phyloP scores from a whole-genome alignment of 1,284 basidiomycete genomes.

The Ustilago xerochloae region DNA sequence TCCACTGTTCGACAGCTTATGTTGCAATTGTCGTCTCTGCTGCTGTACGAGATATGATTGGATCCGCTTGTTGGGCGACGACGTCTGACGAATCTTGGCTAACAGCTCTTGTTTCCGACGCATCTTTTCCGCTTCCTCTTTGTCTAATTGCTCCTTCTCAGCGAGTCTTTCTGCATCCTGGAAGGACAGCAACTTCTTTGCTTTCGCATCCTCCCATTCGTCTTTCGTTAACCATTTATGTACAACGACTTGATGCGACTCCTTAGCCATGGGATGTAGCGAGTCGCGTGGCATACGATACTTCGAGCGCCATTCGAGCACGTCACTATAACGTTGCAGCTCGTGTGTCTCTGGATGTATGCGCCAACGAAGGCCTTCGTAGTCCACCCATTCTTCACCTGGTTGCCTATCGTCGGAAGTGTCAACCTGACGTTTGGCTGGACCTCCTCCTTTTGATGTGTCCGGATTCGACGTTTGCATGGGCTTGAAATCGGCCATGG shows the following conservation, averaged over 20 bases:
- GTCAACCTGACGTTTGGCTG: constrained; percentile 49
- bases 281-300: constrained; percentile 63
- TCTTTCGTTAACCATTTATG: constrained; percentile 56
- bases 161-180: constrained; percentile 52
- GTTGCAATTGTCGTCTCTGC: constrained; percentile 17
- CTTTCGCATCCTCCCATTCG: constrained; percentile 59
- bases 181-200: constrained; percentile 53
- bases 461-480: neutral
- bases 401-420: constrained; percentile 55
- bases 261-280: constrained; percentile 57
- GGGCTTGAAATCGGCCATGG: constrained; percentile 38
- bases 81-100: constrained; percentile 44
- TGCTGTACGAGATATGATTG: constrained; percentile 29
- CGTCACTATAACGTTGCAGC: constrained; percentile 33
- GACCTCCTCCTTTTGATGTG: neutral
- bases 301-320: constrained; percentile 60
- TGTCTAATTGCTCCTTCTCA: constrained; percentile 32
- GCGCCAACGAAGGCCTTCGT: constrained; percentile 59
- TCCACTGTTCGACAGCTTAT: constrained; percentile 16
- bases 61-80: constrained; percentile 42
- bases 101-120: constrained; percentile 40
- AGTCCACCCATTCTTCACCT: constrained; percentile 62
- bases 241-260: constrained; percentile 50
- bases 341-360: constrained; percentile 56
- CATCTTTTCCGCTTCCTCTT: constrained; percentile 44